Evolutionary conservation across 495 filamentous ascomycete species (phyloP).

Genomic region (Xylaria bambusicola): DNA sequence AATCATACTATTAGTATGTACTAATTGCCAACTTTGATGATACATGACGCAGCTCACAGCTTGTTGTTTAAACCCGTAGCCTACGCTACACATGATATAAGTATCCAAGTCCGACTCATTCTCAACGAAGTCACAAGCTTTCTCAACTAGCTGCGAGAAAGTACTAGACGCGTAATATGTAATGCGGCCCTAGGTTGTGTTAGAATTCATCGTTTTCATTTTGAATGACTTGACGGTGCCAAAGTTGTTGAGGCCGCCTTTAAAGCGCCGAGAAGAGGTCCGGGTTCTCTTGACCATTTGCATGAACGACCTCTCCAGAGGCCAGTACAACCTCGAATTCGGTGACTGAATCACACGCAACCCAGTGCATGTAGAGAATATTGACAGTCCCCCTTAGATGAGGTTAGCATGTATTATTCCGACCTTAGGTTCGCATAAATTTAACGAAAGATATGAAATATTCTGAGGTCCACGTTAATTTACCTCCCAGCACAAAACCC

Average conservation of each 20-base stretch:
- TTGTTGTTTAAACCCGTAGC: constrained; percentile 14
- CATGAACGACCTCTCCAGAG: constrained; percentile 45
- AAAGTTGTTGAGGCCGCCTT: constrained; percentile 55
- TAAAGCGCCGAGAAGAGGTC: constrained; percentile 55
- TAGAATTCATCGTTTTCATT: constrained; percentile 23
- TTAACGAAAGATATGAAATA: no score
- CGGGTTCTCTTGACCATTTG: constrained; percentile 37
- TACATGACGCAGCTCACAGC: constrained; percentile 20
- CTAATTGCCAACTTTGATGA: no score
- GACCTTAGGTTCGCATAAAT: background rate
- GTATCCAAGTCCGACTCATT: constrained; percentile 11
- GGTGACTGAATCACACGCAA: constrained; percentile 46
- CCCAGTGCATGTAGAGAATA: constrained; percentile 41
- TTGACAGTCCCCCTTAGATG: constrained; percentile 39
- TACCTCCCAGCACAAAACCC: constrained; percentile 54
- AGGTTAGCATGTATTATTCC: background rate
- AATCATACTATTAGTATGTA: no score
- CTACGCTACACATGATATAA: constrained; percentile 15
- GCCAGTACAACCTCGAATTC: constrained; percentile 52
- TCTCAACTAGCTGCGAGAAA: constrained; percentile 19
- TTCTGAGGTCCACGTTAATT: background rate
- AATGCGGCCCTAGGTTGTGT: constrained; percentile 21
- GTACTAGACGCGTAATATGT: constrained; percentile 7
- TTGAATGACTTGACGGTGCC: constrained; percentile 54
- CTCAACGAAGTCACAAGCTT: constrained; percentile 26